Base-by-base conservation (phyloP, 768 basidiomycete species). In the Pholiota microspora region DNA sequence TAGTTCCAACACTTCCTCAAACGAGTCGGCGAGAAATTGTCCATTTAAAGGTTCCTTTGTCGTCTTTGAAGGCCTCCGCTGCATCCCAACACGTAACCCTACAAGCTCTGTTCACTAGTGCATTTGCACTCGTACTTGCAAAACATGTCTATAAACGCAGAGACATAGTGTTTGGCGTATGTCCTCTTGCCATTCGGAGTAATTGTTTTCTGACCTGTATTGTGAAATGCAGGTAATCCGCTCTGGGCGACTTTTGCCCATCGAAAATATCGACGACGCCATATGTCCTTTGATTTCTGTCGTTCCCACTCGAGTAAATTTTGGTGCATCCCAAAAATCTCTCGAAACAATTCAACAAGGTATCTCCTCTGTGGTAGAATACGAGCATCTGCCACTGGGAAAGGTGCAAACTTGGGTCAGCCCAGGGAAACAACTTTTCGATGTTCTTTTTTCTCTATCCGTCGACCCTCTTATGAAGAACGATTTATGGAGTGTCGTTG, bases 331-430 rank as follows among this genome's bases (percentile, higher is more conserved):
- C 3, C 59, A 59, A 9, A 51, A 53, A 12, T 38, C 63, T 18
- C 57, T 72, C 13, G 46, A 58, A n/a, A 38, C 49, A 4, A 61
- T 70, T 13, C 71, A 72, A 51, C 35, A 50, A 24, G 54, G 35
- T 12, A 66, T 71, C 15, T 67, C 68, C 7, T 63, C 64, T 9
- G 60, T 65, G 35, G 62, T 70, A 7, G 70, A 71, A 32, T 59
- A 65, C 27, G 71, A 72, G 52, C 69, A 72, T 48, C 46, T 71
- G 21, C 62, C 70, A 12, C 51, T 71, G 13, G 60, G 67, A 18
- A 70, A 68, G 51, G 62, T 72, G 13, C 70, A 72, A 51, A 58
- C 48, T 13, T 72, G 71, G 71, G 38, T 72, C 45, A 63, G 69
- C 21, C 71, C 70, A 18, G 70, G 67, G 9, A 56, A 62, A 38